Percentiles rank a stretch among this genome's conserved stretches.
Conservation (phyloP, 441 rosid genomes). For the Adansonia grandidieri region DNA sequence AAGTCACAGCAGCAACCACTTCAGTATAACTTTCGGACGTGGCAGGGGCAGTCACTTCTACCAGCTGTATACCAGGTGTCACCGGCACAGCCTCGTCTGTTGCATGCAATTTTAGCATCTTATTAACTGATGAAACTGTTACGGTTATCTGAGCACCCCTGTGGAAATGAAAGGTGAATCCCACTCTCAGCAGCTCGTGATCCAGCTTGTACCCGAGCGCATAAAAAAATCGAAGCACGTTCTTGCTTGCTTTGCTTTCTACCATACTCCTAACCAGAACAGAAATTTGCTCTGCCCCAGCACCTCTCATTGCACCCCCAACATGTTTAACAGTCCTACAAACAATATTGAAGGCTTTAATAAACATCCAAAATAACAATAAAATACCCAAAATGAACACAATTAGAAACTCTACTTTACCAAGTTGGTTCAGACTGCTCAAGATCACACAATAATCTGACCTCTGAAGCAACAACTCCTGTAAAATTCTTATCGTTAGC, state of each 20-base stretch:
- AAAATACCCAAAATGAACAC: conserved; percentile 10
- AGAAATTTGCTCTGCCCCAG: conserved; percentile 94
- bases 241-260: conserved; percentile 96
- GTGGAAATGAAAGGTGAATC: conserved; percentile 84
- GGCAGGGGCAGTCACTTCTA: conserved; percentile 95
- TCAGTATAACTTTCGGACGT: conserved; percentile 81
- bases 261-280: conserved; percentile 82
- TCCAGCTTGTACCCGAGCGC: conserved; percentile 92
- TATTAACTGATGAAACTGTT: conserved; percentile 80
- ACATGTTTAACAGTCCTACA: conserved; percentile 87
- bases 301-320: conserved; percentile 91
- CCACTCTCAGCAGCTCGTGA: conserved; percentile 87
- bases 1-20: conserved; percentile 76
- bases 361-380: conserved; percentile 24
- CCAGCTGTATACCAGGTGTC: conserved; percentile 93
- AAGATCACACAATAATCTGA: conserved; percentile 88
- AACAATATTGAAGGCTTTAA: conserved; percentile 8
- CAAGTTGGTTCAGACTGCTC: conserved; percentile 87
- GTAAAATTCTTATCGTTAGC: conserved; percentile 27
- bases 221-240: conserved; percentile 70
- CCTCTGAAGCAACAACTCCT: conserved; percentile 80
- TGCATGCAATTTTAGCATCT: conserved; percentile 87
- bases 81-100: conserved; percentile 91
- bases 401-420: conserved; percentile 40
- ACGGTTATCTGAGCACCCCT: conserved; percentile 73